Conservation (phyloP, 768 basidiomycete species). For the button mushroom (Agaricus bisporus) region DNA sequence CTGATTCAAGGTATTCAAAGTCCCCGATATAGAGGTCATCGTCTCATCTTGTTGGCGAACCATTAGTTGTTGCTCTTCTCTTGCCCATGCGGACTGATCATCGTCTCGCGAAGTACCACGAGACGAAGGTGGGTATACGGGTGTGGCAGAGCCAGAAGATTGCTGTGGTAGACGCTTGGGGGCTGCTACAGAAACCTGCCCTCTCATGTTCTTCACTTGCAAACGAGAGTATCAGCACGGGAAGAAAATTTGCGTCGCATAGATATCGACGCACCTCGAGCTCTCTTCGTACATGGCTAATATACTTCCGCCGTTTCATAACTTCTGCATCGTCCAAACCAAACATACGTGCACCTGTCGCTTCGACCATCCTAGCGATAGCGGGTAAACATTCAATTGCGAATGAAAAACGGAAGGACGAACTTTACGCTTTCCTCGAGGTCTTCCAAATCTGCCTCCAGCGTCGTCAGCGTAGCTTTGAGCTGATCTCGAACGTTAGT, state of each 20-base stretch:
- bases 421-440: constrained; percentile 92
- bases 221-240: constrained; percentile 21
- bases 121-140: constrained; percentile 17
- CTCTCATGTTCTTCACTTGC: constrained; percentile 71
- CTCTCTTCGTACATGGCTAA: constrained; percentile 65
- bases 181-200: constrained; percentile 36
- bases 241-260: not conserved
- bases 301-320: constrained; percentile 66
- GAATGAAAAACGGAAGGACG: constrained; percentile 14
- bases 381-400: constrained; percentile 1
- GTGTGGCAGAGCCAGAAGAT: constrained; percentile 16
- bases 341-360: constrained; percentile 77
- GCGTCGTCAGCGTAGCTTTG: constrained; percentile 64
- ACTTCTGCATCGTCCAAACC: constrained; percentile 80
- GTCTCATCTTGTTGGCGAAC: constrained; percentile 86
- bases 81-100: constrained; percentile 75
- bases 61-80: constrained; percentile 88
- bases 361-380: constrained; percentile 70
- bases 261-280: constrained; percentile 56
- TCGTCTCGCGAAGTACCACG: constrained; percentile 39
- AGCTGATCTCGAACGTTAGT: constrained; percentile 36
- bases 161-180: constrained; percentile 17
- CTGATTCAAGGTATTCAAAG: constrained; percentile 74
- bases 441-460: constrained; percentile 88
- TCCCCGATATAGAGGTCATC: constrained; percentile 83